phyloP scores from a whole-genome alignment of 2,329 filamentous ascomycete genomes.

The Macrophomina phaseolina region DNA sequence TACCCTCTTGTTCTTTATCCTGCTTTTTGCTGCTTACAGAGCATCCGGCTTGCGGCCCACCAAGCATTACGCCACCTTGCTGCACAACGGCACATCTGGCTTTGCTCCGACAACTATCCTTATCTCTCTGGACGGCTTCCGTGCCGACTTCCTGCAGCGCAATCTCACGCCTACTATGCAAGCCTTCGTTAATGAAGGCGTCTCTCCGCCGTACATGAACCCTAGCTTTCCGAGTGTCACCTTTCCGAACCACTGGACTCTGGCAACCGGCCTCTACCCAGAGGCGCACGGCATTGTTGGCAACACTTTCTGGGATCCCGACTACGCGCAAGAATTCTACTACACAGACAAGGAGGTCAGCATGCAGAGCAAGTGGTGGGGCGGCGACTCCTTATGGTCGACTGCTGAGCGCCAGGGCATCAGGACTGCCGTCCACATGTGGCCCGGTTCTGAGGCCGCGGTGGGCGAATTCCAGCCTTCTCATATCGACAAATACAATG shows the following conservation, averaged over 20 bases:
- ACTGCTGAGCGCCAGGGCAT: constrained; percentile 85
- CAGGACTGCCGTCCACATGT: constrained; percentile 91
- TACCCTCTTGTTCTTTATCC: constrained; percentile 58
- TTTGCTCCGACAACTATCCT: constrained; percentile 93
- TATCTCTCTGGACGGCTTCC: constrained; percentile 93
- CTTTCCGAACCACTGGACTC: constrained; percentile 91
- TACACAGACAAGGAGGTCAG: constrained; percentile 80
- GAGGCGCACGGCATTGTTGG: constrained; percentile 92
- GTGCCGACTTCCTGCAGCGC: constrained; percentile 87
- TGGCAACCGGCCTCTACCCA: constrained; percentile 90
- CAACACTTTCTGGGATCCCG: constrained; percentile 92
- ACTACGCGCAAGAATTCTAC: constrained; percentile 77
- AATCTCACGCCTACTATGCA: constrained; percentile 83
- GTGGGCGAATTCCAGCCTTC: constrained; percentile 76
- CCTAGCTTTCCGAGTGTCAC: constrained; percentile 96
- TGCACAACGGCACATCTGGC: constrained; percentile 81
- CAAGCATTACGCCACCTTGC: constrained; percentile 35
- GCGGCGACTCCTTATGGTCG: constrained; percentile 90
- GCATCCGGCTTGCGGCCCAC: constrained; percentile 38
- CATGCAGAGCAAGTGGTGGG: constrained; percentile 91
- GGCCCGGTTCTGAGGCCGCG: constrained; percentile 93
- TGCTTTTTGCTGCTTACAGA: constrained; percentile 63
- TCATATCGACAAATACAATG: constrained; percentile 85
- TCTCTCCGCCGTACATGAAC: constrained; percentile 90
- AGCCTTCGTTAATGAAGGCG: constrained; percentile 77